These are phyloP conservation scores for Trichoderma semiorbis DNA, from an alignment of 2,329 filamentous ascomycete species.

Conservation along the genomic window DNA sequence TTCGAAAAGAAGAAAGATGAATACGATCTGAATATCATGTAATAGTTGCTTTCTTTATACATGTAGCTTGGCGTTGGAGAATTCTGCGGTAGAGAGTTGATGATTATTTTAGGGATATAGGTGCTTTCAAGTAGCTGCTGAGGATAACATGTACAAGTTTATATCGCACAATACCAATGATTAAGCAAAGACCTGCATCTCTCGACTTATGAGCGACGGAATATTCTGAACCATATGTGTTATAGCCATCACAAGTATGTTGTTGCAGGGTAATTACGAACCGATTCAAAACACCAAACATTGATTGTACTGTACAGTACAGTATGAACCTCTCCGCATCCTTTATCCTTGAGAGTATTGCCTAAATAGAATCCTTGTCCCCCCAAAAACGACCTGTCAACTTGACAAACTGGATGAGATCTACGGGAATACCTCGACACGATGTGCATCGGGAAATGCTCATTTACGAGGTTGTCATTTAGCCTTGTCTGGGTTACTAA, in stretches of 20 bases:
- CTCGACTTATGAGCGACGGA: background rate
- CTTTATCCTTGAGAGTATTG: background rate
- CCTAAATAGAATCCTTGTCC: background rate
- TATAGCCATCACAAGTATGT: background rate
- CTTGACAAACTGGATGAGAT: background rate
- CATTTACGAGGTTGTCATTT: background rate
- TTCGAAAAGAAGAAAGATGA: background rate
- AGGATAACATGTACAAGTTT: background rate
- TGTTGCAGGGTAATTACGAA: background rate
- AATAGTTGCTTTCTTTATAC: background rate
- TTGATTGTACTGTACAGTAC: background rate
- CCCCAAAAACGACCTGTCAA: constrained; percentile 2
- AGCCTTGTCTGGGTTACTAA: background rate
- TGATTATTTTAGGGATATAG: background rate
- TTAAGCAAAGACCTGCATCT: background rate
- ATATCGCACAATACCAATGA: background rate
- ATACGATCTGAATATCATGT: background rate
- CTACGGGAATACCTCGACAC: constrained; percentile 4
- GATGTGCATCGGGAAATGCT: background rate
- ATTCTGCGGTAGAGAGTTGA: background rate
- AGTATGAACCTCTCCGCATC: background rate
- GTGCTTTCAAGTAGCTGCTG: background rate
- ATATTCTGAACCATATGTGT: background rate
- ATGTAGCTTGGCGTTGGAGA: background rate
- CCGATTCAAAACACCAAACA: background rate